Evolutionary conservation across 2,329 filamentous ascomycete species (phyloP).

Genomic region (Rachicladosporium sp.): DNA sequence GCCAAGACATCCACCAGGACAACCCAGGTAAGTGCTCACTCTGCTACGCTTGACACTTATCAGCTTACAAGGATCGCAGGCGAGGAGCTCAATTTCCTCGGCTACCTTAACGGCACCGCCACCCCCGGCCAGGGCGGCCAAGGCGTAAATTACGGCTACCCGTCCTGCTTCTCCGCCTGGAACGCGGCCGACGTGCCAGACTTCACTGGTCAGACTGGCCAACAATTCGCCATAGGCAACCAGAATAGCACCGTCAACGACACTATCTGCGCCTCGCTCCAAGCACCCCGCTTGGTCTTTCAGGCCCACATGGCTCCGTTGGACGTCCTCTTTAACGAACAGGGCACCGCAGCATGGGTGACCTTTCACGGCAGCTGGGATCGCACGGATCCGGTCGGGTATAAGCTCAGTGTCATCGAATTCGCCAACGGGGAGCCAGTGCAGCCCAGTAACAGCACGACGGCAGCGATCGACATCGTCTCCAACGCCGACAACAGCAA

Average conservation of each 20-base stretch:
- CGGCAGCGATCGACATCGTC: constrained; percentile 40
- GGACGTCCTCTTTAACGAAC: constrained; percentile 54
- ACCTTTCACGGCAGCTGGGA: constrained; percentile 62
- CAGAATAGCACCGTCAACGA: constrained; percentile 37
- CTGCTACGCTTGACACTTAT: too few relatives aligned
- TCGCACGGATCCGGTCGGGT: constrained; percentile 35
- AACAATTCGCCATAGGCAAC: constrained; percentile 37
- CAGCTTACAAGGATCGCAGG: constrained; percentile 10
- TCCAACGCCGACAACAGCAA: constrained; percentile 39
- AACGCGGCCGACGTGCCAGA: constrained; percentile 38
- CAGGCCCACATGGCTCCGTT: constrained; percentile 58
- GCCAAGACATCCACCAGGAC: constrained; percentile 27
- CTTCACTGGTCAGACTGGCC: constrained; percentile 33
- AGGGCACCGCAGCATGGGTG: constrained; percentile 48
- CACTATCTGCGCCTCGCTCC: constrained; percentile 27
- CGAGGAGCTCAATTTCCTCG: constrained; percentile 63
- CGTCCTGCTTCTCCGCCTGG: constrained; percentile 57
- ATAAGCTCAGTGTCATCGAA: constrained; percentile 36
- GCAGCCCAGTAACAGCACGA: constrained; percentile 33
- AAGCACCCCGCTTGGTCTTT: constrained; percentile 45
- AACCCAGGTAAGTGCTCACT: background rate
- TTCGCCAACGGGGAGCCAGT: constrained; percentile 37
- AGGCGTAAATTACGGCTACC: constrained; percentile 56
- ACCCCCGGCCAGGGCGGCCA: constrained; percentile 20
- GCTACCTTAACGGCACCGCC: constrained; percentile 42